phyloP scores from a whole-genome alignment of 495 filamentous ascomycete species.

The Trichodelitschia bisporula region DNA sequence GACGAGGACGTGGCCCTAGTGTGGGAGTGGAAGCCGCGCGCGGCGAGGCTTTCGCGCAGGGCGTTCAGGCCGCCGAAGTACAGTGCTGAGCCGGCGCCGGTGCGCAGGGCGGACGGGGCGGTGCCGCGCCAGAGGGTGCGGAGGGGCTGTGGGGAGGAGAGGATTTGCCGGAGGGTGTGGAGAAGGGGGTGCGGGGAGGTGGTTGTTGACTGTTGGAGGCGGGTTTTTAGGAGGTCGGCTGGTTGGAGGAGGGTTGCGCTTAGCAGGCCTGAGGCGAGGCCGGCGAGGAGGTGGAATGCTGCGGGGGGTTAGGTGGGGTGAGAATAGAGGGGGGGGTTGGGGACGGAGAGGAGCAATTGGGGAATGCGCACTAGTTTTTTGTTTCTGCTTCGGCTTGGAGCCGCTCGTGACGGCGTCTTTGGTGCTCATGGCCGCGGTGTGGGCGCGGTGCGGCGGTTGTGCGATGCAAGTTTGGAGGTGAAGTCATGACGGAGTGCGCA shows the following conservation, averaged over 20 bases:
- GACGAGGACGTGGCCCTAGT: conserved; percentile 32
- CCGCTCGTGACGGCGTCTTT: too few relatives aligned
- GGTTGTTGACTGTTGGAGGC: conserved; percentile 54
- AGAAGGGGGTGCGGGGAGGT: conserved; percentile 46
- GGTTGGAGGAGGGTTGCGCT: conserved; percentile 84
- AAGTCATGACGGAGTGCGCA: too few relatives aligned
- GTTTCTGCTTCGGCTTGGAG: too few relatives aligned
- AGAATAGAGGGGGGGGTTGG: too few relatives aligned
- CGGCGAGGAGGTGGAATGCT: conserved; percentile 70
- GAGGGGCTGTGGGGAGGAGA: conserved; percentile 32
- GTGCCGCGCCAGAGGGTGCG: conserved; percentile 85
- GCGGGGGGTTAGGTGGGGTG: too few relatives aligned
- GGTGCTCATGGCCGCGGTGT: too few relatives aligned
- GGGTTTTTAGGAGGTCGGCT: conserved; percentile 88
- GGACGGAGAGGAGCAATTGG: too few relatives aligned
- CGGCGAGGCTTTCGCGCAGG: conserved; percentile 43
- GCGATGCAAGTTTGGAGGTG: too few relatives aligned
- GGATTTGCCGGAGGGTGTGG: conserved; percentile 43
- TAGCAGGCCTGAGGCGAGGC: conserved; percentile 62
- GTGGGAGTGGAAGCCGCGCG: conserved; percentile 5
- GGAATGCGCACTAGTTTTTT: too few relatives aligned
- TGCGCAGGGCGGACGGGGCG: conserved; percentile 71
- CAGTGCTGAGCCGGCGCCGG: conserved; percentile 73
- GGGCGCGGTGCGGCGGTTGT: too few relatives aligned
- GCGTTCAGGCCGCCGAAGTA: conserved; percentile 83